Evolutionary conservation across 148 eudicot genomes (phyloP), one percentile per base, ranked within the genome.

Genomic region (Fagopyrum esculentum): DNA sequence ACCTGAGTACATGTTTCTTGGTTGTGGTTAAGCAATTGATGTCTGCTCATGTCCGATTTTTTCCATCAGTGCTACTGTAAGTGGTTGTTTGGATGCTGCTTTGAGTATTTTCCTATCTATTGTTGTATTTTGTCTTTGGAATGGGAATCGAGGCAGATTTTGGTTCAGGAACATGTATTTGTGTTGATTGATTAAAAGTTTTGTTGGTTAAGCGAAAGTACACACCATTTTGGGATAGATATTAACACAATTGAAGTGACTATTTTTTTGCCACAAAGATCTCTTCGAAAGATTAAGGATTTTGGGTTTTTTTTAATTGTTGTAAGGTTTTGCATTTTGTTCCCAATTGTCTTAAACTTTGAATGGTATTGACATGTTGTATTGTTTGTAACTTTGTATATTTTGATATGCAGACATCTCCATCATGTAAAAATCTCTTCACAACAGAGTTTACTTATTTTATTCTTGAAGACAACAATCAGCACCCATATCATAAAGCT

Each of bases 381-480:
- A n/a, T n/a, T n/a, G 26, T 22, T 22, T 22, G 26, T 22, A 22
- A 22, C 26, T 22, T 22, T 22, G 26, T 22, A 22, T 22, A 22
- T 22, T 22, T 22, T 22, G 26, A 22, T 22, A 22, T 85, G 85
- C 89, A 94, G 98, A 90, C 98, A 35, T 1, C 40, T 44, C 97
- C 98, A 45, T 90, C 98, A 47, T 91, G 96, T 80, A 94, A 90
- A 80, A 94, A 94, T 80, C 90, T 94, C 66, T 22, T 22, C 91
- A 94, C 86, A 94, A 94, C 77, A 91, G 26, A 97, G 45, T 94
- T 91, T 73, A 84, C 84, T 17, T 94, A 94, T 83, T 87, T 85
- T 75, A 88, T 91, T 75, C 97, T 94, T 56, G 84, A 84, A 76
- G 94, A 92, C 78, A 91, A 86, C 82, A 84, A 84, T 80, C 26